phyloP scores from a whole-genome alignment of 805 yeast species.

The Tetrapisispora phaffii region DNA sequence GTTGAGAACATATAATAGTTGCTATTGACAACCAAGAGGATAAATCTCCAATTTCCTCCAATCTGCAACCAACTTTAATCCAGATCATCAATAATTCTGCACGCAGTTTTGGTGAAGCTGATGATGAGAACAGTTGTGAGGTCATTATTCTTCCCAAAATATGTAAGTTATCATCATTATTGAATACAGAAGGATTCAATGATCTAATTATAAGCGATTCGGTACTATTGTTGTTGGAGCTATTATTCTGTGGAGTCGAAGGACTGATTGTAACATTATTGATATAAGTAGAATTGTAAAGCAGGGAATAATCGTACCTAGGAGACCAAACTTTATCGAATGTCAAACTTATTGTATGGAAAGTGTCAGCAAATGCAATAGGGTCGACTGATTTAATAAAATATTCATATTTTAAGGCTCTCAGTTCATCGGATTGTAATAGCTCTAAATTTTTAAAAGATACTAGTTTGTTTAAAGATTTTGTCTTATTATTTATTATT shows the following conservation, averaged over 20 bases:
- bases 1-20: constrained; percentile 69
- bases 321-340: constrained; percentile 72
- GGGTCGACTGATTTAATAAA: constrained; percentile 47
- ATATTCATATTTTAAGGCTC: constrained; percentile 26
- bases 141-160: constrained; percentile 63
- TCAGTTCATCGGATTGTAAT: neutral
- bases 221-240: constrained; percentile 23
- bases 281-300: constrained; percentile 40
- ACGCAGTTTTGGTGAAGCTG: constrained; percentile 30
- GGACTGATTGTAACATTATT: constrained; percentile 3
- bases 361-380: constrained; percentile 39
- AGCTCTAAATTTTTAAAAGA: neutral
- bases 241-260: neutral
- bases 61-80: constrained; percentile 71
- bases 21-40: constrained; percentile 91
- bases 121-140: constrained; percentile 49
- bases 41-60: constrained; percentile 82
- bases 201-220: neutral
- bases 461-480: neutral
- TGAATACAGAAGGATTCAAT: constrained; percentile 69
- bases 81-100: constrained; percentile 67
- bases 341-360: constrained; percentile 56
- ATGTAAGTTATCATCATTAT: constrained; percentile 56
- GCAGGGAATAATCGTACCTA: constrained; percentile 61
- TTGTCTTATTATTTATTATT: neutral